These are phyloP conservation scores for Hypoxylon subgilvum DNA, from an alignment of 495 filamentous ascomycete genomes.

Conservation along the genomic window DNA sequence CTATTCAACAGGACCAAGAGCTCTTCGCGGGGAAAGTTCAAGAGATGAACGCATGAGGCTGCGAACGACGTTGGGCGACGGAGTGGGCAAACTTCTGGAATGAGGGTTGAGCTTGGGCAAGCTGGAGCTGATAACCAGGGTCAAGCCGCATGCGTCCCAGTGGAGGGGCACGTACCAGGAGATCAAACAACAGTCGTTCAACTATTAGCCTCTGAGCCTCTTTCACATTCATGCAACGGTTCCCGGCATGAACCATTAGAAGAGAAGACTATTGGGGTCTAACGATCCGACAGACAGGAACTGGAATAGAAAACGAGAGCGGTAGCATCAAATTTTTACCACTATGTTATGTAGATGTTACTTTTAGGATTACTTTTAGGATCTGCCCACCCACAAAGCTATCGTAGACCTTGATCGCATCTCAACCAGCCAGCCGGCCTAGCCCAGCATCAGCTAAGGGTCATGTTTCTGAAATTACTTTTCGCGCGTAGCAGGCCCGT, in stretches of 20 bases:
- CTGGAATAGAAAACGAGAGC: slow-evolving; percentile 7
- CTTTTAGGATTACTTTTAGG: slow-evolving; percentile 4
- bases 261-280: slow-evolving; percentile 22
- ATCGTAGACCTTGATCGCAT: slow-evolving; percentile 19
- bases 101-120: slow-evolving; percentile 16
- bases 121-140: slow-evolving; percentile 13
- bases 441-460: slow-evolving; percentile 14
- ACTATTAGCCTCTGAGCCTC: slow-evolving; percentile 34
- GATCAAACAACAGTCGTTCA: slow-evolving; percentile 22
- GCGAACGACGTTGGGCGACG: slow-evolving; percentile 18
- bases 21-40: not conserved
- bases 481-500: slow-evolving; percentile 25
- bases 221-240: slow-evolving; percentile 37
- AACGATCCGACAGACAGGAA: slow-evolving; percentile 22
- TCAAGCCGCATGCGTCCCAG: slow-evolving; percentile 27
- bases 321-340: no score
- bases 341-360: no score
- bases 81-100: slow-evolving; percentile 25
- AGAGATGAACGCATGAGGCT: slow-evolving; percentile 5
- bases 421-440: slow-evolving; percentile 19
- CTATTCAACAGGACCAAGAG: not conserved
- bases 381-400: slow-evolving; percentile 23
- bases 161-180: slow-evolving; percentile 25
- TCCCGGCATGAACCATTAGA: slow-evolving; percentile 24
- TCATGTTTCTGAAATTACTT: slow-evolving; percentile 34